Conservation (phyloP, 257 asterid genomes). For the Solanum sitiens region DNA sequence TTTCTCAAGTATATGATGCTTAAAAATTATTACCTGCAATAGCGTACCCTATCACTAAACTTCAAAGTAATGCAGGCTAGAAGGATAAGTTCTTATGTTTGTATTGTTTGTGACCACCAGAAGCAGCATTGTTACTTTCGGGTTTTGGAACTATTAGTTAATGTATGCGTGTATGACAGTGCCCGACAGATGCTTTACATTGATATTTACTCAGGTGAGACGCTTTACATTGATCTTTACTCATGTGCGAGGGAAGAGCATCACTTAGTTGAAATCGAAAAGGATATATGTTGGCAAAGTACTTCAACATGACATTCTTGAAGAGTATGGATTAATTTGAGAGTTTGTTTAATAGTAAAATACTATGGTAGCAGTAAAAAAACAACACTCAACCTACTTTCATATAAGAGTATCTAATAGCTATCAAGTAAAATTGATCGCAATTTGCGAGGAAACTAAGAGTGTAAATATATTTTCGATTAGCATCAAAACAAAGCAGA, state of each 20-base stretch:
- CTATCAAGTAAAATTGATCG: too few relatives aligned
- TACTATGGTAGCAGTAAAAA: too few relatives aligned
- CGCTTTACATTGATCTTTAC: too few relatives aligned
- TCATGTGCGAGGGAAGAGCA: slow-evolving; percentile 40
- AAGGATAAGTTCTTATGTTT: too few relatives aligned
- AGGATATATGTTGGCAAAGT: slow-evolving; percentile 75
- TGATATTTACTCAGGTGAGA: slow-evolving; percentile 19
- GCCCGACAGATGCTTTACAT: slow-evolving; percentile 52
- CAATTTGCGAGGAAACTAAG: not conserved
- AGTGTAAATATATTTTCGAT: not conserved
- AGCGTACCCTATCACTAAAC: too few relatives aligned
- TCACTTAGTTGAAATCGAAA: slow-evolving; percentile 28
- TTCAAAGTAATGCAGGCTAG: too few relatives aligned
- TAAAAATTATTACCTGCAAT: too few relatives aligned
- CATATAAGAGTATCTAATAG: too few relatives aligned
- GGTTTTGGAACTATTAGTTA: slow-evolving; percentile 60
- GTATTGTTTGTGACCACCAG: too few relatives aligned
- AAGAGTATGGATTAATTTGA: slow-evolving; percentile 52
- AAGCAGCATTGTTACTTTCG: slow-evolving; percentile 74
- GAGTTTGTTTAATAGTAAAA: too few relatives aligned
- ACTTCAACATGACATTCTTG: slow-evolving; percentile 49
- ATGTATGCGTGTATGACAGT: slow-evolving; percentile 94
- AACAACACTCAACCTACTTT: too few relatives aligned
- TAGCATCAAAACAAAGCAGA: not conserved
- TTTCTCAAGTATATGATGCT: too few relatives aligned